Evolutionary conservation across 768 basidiomycete genomes (phyloP), one percentile per base, ranked within the genome.

Genomic region (Chalciporus chontae): DNA sequence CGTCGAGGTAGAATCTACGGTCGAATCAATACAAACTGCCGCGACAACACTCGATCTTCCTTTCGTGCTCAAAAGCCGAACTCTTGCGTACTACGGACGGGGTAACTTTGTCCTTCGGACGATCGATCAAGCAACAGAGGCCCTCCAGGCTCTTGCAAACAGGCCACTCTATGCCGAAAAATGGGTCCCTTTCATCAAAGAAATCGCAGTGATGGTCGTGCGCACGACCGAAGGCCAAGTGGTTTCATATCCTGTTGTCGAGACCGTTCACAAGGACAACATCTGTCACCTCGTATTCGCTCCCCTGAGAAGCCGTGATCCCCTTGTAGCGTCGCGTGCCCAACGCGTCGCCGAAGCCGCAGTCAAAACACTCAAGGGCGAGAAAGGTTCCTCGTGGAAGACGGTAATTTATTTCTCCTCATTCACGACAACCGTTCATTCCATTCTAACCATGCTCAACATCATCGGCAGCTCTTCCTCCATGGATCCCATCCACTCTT

Each of bases 141-240:
- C 81, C 1, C 73, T 83, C 29, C 53, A 70, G 1, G 66, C 73
- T 2, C 80, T 92, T 13, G 77, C 74, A 3, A 75, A 84, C 49
- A 75, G 90, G 2, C 84, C 88, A 0, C 71, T 97, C 4, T 99
- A 98, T 60, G 95, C 93, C 0, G 96, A 99, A 66, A 88, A 86
- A 61, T 96, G 91, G 87, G 88, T 94, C 0, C 81, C 85, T 0
- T 98, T 98, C 62, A 69, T 73, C 13, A 86, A 85, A 59, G 96
- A 98, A 67, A 85, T 97, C 29, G 94, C 96, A 0, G 93, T 98
- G 29, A 96, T 99, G 90, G 96, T 98, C 10, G 94, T 96, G 2
- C 83, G 90, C 29, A 83, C 87, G 15, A 74, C 74, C 6, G 66
- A 70, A 14, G 95, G 92, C 3, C 79, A 88, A 46, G 83, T 94